Conservation (phyloP, 805 yeast genomes). For the Wickerhamiella dianesei region DNA sequence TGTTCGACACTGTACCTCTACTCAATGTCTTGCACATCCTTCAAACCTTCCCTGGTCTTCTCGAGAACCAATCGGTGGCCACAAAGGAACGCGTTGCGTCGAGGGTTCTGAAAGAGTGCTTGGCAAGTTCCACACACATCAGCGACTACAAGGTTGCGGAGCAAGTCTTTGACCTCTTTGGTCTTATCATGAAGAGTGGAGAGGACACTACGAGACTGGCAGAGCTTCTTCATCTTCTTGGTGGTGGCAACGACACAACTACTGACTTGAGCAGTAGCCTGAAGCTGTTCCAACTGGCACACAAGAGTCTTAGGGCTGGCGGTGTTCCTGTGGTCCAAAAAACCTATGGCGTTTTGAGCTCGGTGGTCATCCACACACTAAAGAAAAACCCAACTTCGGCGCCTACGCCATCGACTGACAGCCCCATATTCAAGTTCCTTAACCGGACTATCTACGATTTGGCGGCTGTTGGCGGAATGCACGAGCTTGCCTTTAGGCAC, state of each 20-base stretch:
- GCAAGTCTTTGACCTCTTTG: slow-evolving; percentile 45
- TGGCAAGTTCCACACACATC: slow-evolving; percentile 30
- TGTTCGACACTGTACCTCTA: slow-evolving; percentile 24
- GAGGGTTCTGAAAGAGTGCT: slow-evolving; percentile 45
- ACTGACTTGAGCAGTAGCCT: slow-evolving; percentile 33
- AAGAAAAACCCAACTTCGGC: background rate
- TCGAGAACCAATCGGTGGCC: slow-evolving; percentile 36
- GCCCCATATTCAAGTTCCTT: slow-evolving; percentile 50
- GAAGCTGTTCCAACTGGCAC: slow-evolving; percentile 34
- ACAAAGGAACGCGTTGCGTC: slow-evolving; percentile 47
- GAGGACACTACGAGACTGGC: slow-evolving; percentile 33
- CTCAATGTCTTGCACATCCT: slow-evolving; percentile 22
- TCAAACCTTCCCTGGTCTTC: slow-evolving; percentile 41
- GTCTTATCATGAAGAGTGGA: slow-evolving; percentile 36
- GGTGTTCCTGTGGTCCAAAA: slow-evolving; percentile 38
- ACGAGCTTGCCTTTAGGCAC: slow-evolving; percentile 27
- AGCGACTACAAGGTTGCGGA: slow-evolving; percentile 38
- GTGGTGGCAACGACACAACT: slow-evolving; percentile 31
- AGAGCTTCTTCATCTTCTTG: slow-evolving; percentile 52
- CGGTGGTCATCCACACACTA: slow-evolving; percentile 40
- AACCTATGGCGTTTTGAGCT: slow-evolving; percentile 66
- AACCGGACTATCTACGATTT: slow-evolving; percentile 60
- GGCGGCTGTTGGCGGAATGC: slow-evolving; percentile 15
- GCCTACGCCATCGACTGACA: slow-evolving; percentile 1
- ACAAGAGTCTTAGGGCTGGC: slow-evolving; percentile 41